Percentiles rank a stretch among this genome's conserved stretches.
These are phyloP conservation scores for Populus deltoides DNA, from an alignment of 345 rosid genomes.

Conservation along the genomic window DNA sequence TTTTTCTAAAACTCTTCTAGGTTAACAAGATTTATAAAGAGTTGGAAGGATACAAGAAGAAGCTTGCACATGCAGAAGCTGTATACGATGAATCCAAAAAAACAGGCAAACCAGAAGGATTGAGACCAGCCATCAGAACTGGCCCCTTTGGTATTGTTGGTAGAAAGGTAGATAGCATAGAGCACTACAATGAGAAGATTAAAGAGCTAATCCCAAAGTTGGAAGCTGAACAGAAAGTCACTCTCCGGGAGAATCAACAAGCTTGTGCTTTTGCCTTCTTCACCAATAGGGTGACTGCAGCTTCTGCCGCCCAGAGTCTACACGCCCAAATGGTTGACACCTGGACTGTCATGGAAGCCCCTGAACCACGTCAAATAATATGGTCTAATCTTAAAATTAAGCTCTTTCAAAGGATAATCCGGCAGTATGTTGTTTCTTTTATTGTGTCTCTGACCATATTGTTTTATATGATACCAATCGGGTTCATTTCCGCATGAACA, in stretches of 20 bases:
- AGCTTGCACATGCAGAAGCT: constrained; percentile 74
- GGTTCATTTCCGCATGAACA: constrained; percentile 64
- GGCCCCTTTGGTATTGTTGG: constrained; percentile 74
- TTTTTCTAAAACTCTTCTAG: constrained; percentile 28
- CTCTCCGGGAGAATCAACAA: constrained; percentile 75
- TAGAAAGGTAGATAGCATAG: constrained; percentile 66
- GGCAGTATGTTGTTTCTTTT: constrained; percentile 52
- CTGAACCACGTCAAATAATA: constrained; percentile 59
- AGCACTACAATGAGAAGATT: constrained; percentile 59
- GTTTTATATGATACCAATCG: constrained; percentile 79
- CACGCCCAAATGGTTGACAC: constrained; percentile 65
- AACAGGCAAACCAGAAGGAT: constrained; percentile 36
- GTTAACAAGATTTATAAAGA: constrained; percentile 66
- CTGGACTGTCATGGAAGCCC: constrained; percentile 72
- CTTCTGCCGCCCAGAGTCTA: constrained; percentile 71
- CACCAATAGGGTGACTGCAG: constrained; percentile 58
- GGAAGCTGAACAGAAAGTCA: constrained; percentile 68
- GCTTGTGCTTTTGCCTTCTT: constrained; percentile 74
- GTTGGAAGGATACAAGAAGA: constrained; percentile 76
- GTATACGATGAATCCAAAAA: constrained; percentile 39
- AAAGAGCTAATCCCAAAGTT: constrained; percentile 47
- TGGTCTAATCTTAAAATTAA: constrained; percentile 71
- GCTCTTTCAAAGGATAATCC: constrained; percentile 45
- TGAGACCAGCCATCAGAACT: constrained; percentile 57
- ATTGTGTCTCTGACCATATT: constrained; percentile 63